Evolutionary conservation across 2,329 filamentous ascomycete species (phyloP), one percentile per base, ranked within the genome.

Genomic region (Xylaria polymorpha): DNA sequence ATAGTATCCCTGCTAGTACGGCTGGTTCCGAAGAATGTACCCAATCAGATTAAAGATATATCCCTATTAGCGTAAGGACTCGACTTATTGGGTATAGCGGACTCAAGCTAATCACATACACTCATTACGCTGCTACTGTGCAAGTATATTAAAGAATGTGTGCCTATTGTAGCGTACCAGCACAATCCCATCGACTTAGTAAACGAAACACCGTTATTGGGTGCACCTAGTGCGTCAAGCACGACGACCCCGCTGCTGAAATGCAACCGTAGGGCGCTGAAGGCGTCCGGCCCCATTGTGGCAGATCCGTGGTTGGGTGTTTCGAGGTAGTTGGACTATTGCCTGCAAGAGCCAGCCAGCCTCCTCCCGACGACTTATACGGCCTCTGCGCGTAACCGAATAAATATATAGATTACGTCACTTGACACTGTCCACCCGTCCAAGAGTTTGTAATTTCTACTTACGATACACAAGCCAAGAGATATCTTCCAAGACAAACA

Each of bases 341-440:
- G 53, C 55, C 32, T 64, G 61, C 61, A 64, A 35, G 22, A n/a
- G 22, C 35, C 61, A 64, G 61, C 51, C 51, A 56, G 61, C 61
- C 48, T 55, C 51, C 6, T 15, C 4, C 8, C 10, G 12, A 50
- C 4, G 35, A 37, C 41, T 29, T 29, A 29, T 29, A 29, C 35
- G 7, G 53, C 12, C 35, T 9, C 22, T 25, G 37, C 37, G 14
- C 20, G 22, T 6, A 29, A 37, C 20, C 37, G 0, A 58, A 58
- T 41, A 12, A 58, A 25, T 32, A 58, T 29, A 29, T 18, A 1
- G 22, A 58, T 43, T 43, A n/a, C 22, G 37, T 58, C 37, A 58
- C 15, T 58, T 12, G 3, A 7, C 20, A 32, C 12, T 12, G 20
- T 14, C 37, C 22, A 15, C 3, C 20, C 22, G 22, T n/a, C 25